phyloP scores from a whole-genome alignment of 2,329 filamentous ascomycete species.

The Drechslerella stenobrocha region DNA sequence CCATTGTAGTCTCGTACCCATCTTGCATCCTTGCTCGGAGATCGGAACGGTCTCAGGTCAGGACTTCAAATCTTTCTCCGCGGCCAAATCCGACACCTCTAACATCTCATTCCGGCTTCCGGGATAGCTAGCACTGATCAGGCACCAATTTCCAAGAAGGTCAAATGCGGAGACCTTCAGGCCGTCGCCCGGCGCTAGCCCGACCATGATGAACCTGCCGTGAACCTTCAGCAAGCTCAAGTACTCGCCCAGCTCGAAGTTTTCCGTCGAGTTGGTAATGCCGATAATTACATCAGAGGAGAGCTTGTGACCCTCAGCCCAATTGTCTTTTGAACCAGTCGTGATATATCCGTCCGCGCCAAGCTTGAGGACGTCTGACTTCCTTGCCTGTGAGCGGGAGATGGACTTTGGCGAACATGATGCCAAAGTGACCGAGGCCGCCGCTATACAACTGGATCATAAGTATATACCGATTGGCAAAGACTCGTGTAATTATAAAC shows the following conservation, averaged over 20 bases:
- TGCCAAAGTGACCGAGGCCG: conserved; percentile 71
- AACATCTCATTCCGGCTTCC: conserved; percentile 71
- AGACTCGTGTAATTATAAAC: too few relatives aligned
- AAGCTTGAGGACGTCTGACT: conserved; percentile 64
- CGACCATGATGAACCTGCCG: conserved; percentile 64
- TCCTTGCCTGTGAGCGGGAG: conserved; percentile 65
- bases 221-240: conserved; percentile 73
- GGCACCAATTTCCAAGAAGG: conserved; percentile 59
- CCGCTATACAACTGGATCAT: conserved; percentile 56
- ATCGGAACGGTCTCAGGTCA: conserved; percentile 58
- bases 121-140: conserved; percentile 72
- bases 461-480: too few relatives aligned
- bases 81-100: conserved; percentile 71
- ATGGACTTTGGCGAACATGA: conserved; percentile 71
- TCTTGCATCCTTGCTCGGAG: conserved; percentile 32
- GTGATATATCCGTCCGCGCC: conserved; percentile 66
- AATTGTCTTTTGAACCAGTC: conserved; percentile 61
- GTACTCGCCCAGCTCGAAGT: conserved; percentile 69
- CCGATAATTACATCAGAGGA: conserved; percentile 77
- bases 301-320: conserved; percentile 64
- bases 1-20: conserved; percentile 68
- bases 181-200: conserved; percentile 61
- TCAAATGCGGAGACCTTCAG: conserved; percentile 54
- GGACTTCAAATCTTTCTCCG: conserved; percentile 69
- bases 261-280: conserved; percentile 69